Evolutionary conservation across 202 grass and related monocot species (phyloP).

Genomic region (Zoysia matrella): DNA sequence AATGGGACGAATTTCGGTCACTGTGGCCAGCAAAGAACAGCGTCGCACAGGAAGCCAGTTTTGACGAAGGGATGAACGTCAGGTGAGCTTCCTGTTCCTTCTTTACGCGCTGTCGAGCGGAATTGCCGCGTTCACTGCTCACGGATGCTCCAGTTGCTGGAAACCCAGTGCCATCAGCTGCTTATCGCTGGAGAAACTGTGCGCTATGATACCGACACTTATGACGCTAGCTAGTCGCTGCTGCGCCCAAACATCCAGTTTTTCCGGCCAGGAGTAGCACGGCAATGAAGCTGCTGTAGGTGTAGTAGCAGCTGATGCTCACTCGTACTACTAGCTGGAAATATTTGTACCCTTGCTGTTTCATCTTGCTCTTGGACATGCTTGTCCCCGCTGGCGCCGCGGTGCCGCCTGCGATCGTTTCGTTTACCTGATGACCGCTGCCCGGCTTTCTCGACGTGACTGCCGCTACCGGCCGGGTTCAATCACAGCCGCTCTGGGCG

Average conservation of each 20-base stretch:
- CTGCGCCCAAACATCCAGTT: neutral
- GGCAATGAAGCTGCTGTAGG: neutral
- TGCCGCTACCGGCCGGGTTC: neutral
- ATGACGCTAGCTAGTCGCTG: neutral
- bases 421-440: neutral
- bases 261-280: neutral
- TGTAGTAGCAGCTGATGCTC: neutral
- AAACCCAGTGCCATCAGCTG: neutral
- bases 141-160: slow-evolving; percentile 19
- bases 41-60: neutral
- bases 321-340: no score
- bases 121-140: slow-evolving; percentile 6
- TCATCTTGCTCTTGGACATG: neutral
- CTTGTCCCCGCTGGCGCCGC: neutral
- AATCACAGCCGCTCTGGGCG: neutral
- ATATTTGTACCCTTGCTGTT: no score
- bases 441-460: neutral
- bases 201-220: slow-evolving; percentile 10
- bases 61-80: slow-evolving; percentile 4
- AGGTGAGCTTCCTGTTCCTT: neutral
- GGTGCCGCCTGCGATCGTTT: neutral
- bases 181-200: neutral
- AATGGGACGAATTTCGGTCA: no score
- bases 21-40: slow-evolving; percentile 2
- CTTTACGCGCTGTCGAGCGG: neutral